A percentile compares a stretch with the other conserved stretches of the same genome.
Conservation (phyloP, 2,329 filamentous ascomycete species). For the Sclerotinia minor region DNA sequence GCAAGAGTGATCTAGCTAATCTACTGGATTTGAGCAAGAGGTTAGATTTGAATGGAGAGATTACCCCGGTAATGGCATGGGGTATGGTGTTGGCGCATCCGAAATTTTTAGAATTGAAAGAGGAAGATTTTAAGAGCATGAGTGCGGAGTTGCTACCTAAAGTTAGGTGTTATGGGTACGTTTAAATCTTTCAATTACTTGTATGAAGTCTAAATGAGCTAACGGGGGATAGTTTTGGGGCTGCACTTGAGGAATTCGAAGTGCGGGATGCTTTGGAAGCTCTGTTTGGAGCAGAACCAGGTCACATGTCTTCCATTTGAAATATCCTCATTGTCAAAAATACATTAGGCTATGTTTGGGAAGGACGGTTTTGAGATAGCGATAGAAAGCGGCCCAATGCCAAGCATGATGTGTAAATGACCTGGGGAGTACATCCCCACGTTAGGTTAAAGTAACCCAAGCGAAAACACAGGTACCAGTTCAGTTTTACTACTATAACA, state of each 20-base stretch:
- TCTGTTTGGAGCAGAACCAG: conserved; percentile 3
- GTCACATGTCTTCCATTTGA: background rate
- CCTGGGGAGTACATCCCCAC: too few species aligned
- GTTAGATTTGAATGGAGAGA: conserved; percentile 81
- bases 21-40: conserved; percentile 81
- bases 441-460: background rate
- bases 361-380: background rate
- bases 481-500: background rate
- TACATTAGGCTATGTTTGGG: background rate
- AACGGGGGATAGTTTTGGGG: conserved; percentile 57
- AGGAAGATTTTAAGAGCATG: conserved; percentile 69
- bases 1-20: conserved; percentile 73
- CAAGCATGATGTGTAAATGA: background rate
- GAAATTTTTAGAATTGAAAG: conserved; percentile 63
- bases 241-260: conserved; percentile 68
- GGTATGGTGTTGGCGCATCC: conserved; percentile 75
- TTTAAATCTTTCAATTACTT: conserved; percentile 34
- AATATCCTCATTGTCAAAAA: background rate
- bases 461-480: background rate
- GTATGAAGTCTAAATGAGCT: conserved; percentile 27
- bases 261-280: conserved; percentile 45
- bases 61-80: conserved; percentile 96
- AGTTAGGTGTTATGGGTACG: conserved; percentile 89
- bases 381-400: background rate
- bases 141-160: conserved; percentile 75